Evolutionary conservation across 345 rosid genomes (phyloP), one percentile per base, ranked within the genome.

Genomic region (Dovyalis caffra): DNA sequence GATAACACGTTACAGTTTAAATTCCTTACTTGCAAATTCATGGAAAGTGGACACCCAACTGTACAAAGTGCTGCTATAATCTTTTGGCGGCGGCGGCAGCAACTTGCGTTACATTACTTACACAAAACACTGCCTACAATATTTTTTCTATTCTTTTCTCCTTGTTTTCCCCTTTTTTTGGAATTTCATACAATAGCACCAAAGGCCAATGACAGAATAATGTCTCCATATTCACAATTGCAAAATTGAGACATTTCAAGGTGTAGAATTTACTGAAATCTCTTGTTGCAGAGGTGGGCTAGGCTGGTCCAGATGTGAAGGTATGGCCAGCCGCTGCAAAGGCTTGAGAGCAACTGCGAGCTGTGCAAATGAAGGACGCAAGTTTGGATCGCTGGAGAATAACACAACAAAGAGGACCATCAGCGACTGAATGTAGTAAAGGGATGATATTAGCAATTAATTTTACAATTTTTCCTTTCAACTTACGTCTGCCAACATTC

Each of bases 401-500:
- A 76, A 53, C 53, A 20, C 20, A n/a, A 34, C 61, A 74, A 0
- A 34, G 60, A 16, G n/a, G 31, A 28, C n/a, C 40, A 64, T 69
- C 49, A 70, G 45, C 66, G 45, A 64, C 45, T 29, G 37, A 56
- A 29, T 57, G 35, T 40, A 18, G 9, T 37, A 1, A 43, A 10
- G 62, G 45, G 12, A 25, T 14, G 33, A 3, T 32, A 56, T 2
- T 16, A 0, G 20, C 9, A 7, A 23, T 16, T 10, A 8, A 4
- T 47, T 33, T 43, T 69, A 18, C 10, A 38, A 56, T 23, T 49
- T 21, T 20, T 6, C 33, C 58, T 47, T 43, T 68, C 25, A 21
- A 85, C 98, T 88, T 84, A 92, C 98, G 86, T 90, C 79, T 92
- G 99, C 99, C 99, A 96, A 77, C 99, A 96, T 86, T 92, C 86